These are phyloP conservation scores for Clathrus columnatus DNA, from an alignment of 768 basidiomycete genomes.

Conservation along the genomic window DNA sequence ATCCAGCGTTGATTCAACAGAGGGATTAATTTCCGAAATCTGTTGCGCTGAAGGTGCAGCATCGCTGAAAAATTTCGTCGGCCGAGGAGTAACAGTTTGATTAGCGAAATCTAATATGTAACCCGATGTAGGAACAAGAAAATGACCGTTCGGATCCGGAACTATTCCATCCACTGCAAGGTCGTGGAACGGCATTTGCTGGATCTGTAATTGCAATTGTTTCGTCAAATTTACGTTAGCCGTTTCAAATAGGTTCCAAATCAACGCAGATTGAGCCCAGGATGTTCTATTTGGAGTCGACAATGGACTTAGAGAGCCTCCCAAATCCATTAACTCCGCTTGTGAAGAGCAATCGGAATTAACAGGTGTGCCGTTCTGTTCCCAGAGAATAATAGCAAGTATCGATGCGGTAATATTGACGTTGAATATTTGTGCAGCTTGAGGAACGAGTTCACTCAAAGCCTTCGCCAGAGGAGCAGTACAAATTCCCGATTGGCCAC, in stretches of 20 bases:
- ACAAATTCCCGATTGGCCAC: slow-evolving; percentile 30
- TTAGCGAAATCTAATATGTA: slow-evolving; percentile 52
- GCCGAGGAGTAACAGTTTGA: slow-evolving; percentile 38
- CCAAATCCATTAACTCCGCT: slow-evolving; percentile 46
- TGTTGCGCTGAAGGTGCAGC: slow-evolving; percentile 42
- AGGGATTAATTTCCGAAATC: slow-evolving; percentile 32
- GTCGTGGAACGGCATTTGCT: slow-evolving; percentile 38
- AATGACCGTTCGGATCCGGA: slow-evolving; percentile 18
- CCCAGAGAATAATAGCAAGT: slow-evolving; percentile 45
- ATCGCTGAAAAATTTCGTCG: slow-evolving; percentile 35
- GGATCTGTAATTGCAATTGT: slow-evolving; percentile 39
- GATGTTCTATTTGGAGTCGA: slow-evolving; percentile 39
- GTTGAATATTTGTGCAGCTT: slow-evolving; percentile 38
- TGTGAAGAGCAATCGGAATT: slow-evolving; percentile 43
- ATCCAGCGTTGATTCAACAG: slow-evolving; percentile 36
- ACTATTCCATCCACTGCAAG: slow-evolving; percentile 36
- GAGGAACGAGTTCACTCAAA: slow-evolving; percentile 40
- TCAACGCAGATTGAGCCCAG: slow-evolving; percentile 51
- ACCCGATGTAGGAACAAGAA: slow-evolving; percentile 38
- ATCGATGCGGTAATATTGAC: slow-evolving; percentile 34
- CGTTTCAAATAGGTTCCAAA: slow-evolving; percentile 51
- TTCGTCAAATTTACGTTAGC: slow-evolving; percentile 33
- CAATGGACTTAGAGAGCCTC: slow-evolving; percentile 31
- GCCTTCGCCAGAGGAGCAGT: slow-evolving; percentile 40
- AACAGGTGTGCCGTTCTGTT: slow-evolving; percentile 35